Evolutionary conservation across 1,139 yeast species (phyloP).

Genomic region (Geotrichum europaeum): DNA sequence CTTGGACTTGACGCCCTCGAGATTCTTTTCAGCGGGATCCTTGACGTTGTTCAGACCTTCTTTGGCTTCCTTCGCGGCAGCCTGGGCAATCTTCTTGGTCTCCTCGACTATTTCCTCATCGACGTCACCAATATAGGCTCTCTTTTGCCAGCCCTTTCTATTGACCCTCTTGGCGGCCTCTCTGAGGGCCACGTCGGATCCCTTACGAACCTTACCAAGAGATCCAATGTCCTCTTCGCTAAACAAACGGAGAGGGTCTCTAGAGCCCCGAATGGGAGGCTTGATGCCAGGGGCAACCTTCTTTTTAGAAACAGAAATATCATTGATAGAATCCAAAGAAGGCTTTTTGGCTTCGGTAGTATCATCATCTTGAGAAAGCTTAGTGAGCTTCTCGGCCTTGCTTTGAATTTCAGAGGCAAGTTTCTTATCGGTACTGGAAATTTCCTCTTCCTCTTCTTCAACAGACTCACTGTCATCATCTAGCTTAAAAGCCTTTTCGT

Average conservation of each 20-base stretch:
- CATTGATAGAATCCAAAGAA: not conserved
- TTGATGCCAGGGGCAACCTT: not conserved
- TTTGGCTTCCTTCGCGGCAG: not conserved
- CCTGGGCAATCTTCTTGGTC: not conserved
- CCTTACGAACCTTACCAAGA: not conserved
- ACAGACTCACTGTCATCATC: not conserved
- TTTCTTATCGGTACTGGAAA: not conserved
- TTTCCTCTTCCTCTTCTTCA: not conserved
- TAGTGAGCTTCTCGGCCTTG: slow-evolving; percentile 1
- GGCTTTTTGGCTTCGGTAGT: not conserved
- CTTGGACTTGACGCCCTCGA: not conserved
- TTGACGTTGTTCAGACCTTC: not conserved
- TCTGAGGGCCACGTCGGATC: slow-evolving; percentile 1
- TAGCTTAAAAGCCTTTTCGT: not conserved
- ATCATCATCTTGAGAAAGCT: not conserved
- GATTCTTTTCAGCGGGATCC: not conserved
- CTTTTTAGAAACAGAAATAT: not conserved
- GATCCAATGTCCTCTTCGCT: not conserved
- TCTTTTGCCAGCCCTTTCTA: not conserved
- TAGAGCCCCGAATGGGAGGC: not conserved
- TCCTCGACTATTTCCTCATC: not conserved
- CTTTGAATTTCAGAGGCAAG: not conserved
- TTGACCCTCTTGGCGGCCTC: slow-evolving; percentile 2
- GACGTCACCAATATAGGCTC: not conserved
- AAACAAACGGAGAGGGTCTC: not conserved